phyloP scores from a whole-genome alignment of 2,329 filamentous ascomycete genomes.

The Phaeosphaeria sp. region DNA sequence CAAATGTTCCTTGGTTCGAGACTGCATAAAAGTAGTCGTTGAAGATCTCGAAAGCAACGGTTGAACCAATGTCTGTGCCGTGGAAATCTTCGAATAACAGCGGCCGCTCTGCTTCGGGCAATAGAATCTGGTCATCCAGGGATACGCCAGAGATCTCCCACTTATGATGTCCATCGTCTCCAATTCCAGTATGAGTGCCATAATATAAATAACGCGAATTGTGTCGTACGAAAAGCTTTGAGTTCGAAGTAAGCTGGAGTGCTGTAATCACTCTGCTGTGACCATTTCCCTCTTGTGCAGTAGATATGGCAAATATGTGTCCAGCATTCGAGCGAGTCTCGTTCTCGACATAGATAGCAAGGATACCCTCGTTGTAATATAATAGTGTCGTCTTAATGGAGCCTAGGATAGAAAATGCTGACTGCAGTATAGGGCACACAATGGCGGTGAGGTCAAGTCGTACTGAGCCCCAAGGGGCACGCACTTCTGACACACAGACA shows the following conservation, averaged over 20 bases:
- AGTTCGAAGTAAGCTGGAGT: slow-evolving; percentile 40
- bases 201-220: slow-evolving; percentile 67
- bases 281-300: slow-evolving; percentile 18
- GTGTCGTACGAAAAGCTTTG: slow-evolving; percentile 72
- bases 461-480: slow-evolving; percentile 31
- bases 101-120: slow-evolving; percentile 50
- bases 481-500: slow-evolving; percentile 67
- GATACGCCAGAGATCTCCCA: slow-evolving; percentile 65
- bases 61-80: slow-evolving; percentile 70
- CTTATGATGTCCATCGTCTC: slow-evolving; percentile 62
- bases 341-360: slow-evolving; percentile 32
- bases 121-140: slow-evolving; percentile 47
- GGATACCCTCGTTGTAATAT: slow-evolving; percentile 42
- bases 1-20: slow-evolving; percentile 68
- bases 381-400: slow-evolving; percentile 52
- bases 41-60: slow-evolving; percentile 75
- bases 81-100: slow-evolving; percentile 65
- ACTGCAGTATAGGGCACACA: slow-evolving; percentile 13
- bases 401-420: slow-evolving; percentile 4
- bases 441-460: slow-evolving; percentile 28
- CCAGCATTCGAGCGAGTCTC: slow-evolving; percentile 16
- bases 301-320: slow-evolving; percentile 37
- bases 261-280: slow-evolving; percentile 45
- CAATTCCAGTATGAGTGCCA: slow-evolving; percentile 66
- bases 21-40: slow-evolving; percentile 71